A percentile compares a stretch with the other conserved stretches of the same genome.
phyloP scores from a whole-genome alignment of 495 filamentous ascomycete species.

The Aspergillus steynii region DNA sequence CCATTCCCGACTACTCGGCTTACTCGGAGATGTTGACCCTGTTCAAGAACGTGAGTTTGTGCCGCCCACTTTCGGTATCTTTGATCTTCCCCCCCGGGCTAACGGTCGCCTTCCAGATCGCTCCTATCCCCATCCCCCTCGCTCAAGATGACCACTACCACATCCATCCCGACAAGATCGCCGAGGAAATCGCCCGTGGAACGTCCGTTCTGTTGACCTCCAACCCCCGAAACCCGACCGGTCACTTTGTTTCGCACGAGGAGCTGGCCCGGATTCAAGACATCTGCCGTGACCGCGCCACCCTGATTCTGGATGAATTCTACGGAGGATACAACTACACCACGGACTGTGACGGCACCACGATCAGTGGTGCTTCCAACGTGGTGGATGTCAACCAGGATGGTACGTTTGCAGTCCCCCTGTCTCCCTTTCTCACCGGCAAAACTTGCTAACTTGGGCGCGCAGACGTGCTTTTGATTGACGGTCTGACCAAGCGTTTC shows the following conservation, averaged over 20 bases:
- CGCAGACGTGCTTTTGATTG: constrained; percentile 85
- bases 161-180: constrained; percentile 90
- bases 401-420: constrained; percentile 33
- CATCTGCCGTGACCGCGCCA: constrained; percentile 85
- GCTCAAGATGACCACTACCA: constrained; percentile 82
- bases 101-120: constrained; percentile 59
- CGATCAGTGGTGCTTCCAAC: constrained; percentile 84
- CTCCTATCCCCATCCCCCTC: constrained; percentile 84
- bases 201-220: constrained; percentile 88
- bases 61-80: neutral
- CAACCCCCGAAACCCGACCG: constrained; percentile 97
- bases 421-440: neutral
- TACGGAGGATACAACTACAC: constrained; percentile 97
- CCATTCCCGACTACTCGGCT: constrained; percentile 74
- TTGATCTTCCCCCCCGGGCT: neutral
- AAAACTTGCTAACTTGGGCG: neutral
- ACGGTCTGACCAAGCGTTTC: constrained; percentile 96
- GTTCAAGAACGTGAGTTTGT: constrained; percentile 71
- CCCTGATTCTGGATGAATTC: constrained; percentile 94
- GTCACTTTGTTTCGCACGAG: constrained; percentile 75
- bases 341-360: constrained; percentile 81
- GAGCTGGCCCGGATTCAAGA: constrained; percentile 87
- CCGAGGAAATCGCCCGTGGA: constrained; percentile 84
- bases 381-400: constrained; percentile 70
- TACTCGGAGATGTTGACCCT: constrained; percentile 96